Base-by-base conservation (phyloP, 1,284 basidiomycete species). In the Polyporus tsugae region DNA sequence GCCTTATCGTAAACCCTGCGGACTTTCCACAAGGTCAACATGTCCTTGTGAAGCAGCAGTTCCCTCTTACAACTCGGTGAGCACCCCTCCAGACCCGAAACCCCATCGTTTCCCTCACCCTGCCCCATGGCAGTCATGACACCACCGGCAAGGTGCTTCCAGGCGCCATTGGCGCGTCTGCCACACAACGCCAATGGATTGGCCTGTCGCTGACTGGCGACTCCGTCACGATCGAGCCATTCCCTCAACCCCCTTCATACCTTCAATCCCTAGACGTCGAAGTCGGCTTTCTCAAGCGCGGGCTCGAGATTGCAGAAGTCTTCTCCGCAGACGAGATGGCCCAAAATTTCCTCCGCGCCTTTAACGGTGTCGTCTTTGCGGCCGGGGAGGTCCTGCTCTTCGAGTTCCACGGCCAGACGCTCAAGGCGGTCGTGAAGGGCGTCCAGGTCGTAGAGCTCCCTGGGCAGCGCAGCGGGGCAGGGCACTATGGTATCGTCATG, bases 311-410 rank as follows among this genome's bases (percentile, higher is more conserved):
- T n/a, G 79, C 86, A 0, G 91, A 92, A 73, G 85, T 88, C 25
- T 97, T 93, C 80, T 92, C 93, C 64, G 89, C 91, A 11, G 97
- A 98, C 72, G 95, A 98, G 63, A 93, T 99, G 84, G 85, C 88
- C 9, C 81, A 85, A 42, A 89, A 88, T 58, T 94, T 99, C 79
- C 76, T 94, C 70, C 88, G 87, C 59, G 87, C 87, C 0, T 92
- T 87, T 80, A 84, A 76, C 68, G 86, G 86, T 25, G 80, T 92
- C 77, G 82, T 96, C 66, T 93, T 98, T 79, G 89, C 91, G 17
- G 81, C 86, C 0, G 90, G 93, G 19, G 90, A 96, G 79, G 82
- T 91, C 19, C 82, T 98, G 67, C 91, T 94, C 2, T 96, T 98
- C 77, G 98, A 99, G 78, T 99, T 91, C 82, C 93, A 94, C 74